Conservation (phyloP, 202 grass and related monocot species). For the Setaria italica region DNA sequence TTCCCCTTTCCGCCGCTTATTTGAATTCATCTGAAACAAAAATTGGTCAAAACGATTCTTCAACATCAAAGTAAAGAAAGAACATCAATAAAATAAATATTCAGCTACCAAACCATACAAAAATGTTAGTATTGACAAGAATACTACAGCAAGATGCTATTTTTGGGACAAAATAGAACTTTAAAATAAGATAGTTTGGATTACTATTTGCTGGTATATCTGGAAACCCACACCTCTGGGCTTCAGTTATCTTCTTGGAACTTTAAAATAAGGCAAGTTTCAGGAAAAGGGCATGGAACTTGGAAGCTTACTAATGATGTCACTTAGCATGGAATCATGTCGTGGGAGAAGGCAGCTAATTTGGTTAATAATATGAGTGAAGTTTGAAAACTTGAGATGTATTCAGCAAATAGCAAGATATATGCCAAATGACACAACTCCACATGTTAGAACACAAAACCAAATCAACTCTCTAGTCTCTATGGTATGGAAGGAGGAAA, state of each 20-base stretch:
- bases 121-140: neutral
- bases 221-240: neutral
- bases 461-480: neutral
- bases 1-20: constrained; percentile 64
- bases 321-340: neutral
- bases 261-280: constrained; percentile 9
- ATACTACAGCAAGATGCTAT: neutral
- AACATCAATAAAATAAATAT: constrained; percentile 23
- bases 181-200: neutral
- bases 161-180: constrained; percentile 10
- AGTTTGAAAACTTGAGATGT: constrained; percentile 18
- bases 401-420: constrained; percentile 34
- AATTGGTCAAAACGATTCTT: constrained; percentile 10
- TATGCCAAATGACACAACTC: constrained; percentile 22
- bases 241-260: neutral
- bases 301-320: constrained; percentile 8
- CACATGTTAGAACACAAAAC: constrained; percentile 22
- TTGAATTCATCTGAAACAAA: constrained; percentile 75
- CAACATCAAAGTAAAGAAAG: constrained; percentile 25
- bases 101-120: constrained; percentile 6
- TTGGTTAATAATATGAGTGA: constrained; percentile 15
- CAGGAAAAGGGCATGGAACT: constrained; percentile 3
- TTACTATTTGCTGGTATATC: constrained; percentile 6
- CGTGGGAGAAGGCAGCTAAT: constrained; percentile 10
- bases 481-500: neutral